Base-by-base conservation (phyloP, 345 rosid species). In the Euclidium syriacum region DNA sequence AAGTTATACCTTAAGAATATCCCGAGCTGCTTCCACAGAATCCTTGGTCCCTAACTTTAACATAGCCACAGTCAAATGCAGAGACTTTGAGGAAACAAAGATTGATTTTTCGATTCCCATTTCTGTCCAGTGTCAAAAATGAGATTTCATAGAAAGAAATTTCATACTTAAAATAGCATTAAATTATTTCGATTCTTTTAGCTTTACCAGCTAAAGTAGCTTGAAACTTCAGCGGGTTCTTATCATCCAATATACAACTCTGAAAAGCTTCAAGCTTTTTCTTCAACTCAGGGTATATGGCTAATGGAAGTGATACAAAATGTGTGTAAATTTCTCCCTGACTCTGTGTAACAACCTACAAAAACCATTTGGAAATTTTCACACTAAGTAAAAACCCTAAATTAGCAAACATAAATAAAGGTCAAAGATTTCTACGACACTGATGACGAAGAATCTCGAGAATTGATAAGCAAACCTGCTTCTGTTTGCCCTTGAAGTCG, bases 41-140 rank as follows among this genome's bases (percentile, higher is more conserved):
- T 87, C 91, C 70, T 78, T 80, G 69, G 79, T 87, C 95, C 79
- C 85, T 68, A 94, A 71, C 80, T 83, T 90, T 73, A 94, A 69
- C 97, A 94, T 94, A 36, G 85, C 79, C 55, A 90, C 91, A 44
- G 96, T 94, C 70, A 94, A 75, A 78, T 90, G 99, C 58, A 90
- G 81, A 30, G 88, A 81, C 48, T 77, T 74, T 10, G 96, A 95
- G 14, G 76, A 83, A 41, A 81, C 77, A 64, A 94, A 90, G 51
- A 90, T 85, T 23, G 97, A 90, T 62, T 71, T 72, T 32, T 85
- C 91, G 49, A 94, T 80, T 70, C 95, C 79, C 58, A 70, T 67
- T 26, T 76, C 99, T 85, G 87, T 29, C 56, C 67, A 77, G 42
- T 18, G 30, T 60, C 6, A 65, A 55, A 46, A 10, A 49, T 33